Evolutionary conservation across 2,329 filamentous ascomycete species (phyloP).

Genomic region (Nigrograna mackinnonii): DNA sequence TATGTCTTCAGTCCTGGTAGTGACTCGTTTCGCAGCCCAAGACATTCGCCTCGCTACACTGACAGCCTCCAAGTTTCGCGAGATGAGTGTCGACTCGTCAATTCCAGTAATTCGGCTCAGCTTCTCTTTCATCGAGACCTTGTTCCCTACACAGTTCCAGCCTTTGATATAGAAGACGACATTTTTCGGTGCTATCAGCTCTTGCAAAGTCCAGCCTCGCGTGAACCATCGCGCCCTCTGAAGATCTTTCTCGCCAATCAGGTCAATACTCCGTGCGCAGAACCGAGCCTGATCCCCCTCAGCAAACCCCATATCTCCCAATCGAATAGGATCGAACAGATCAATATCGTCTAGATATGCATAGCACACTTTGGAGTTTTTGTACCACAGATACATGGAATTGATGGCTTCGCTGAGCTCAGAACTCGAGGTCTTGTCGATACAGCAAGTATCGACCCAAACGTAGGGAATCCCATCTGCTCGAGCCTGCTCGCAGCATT

Average conservation of each 20-base stretch:
- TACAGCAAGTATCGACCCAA: neutral
- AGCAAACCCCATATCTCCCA: neutral
- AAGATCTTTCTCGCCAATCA: neutral
- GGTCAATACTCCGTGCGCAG: neutral
- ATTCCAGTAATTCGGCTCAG: neutral
- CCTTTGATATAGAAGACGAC: neutral
- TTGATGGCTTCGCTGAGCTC: too few species aligned
- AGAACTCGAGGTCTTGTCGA: neutral
- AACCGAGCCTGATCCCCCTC: neutral
- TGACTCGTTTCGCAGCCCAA: neutral
- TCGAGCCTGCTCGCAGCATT: neutral
- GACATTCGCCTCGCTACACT: neutral
- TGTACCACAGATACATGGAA: too few species aligned
- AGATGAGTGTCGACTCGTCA: neutral
- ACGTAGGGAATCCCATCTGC: neutral
- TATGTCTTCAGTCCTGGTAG: neutral
- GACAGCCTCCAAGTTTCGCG: neutral
- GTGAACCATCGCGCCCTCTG: neutral
- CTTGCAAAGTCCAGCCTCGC: neutral
- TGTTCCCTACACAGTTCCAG: neutral
- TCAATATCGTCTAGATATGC: neutral
- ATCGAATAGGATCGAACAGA: neutral
- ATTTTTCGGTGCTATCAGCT: neutral
- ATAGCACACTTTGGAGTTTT: neutral
- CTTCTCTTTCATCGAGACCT: neutral